Evolutionary conservation across 129 eudicot genomes (phyloP).

Genomic region (Saussurea involucrata): DNA sequence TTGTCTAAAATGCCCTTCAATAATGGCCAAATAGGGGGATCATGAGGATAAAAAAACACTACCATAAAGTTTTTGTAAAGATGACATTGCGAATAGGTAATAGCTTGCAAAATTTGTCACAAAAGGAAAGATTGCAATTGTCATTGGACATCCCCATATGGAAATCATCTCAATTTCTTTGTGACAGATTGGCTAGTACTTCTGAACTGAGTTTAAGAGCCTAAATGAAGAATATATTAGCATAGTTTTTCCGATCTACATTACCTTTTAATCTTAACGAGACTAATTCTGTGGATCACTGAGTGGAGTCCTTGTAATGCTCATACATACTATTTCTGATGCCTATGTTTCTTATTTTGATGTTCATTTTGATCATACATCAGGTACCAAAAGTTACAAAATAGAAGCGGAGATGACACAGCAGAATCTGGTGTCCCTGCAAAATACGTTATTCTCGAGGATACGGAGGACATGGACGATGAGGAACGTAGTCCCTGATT

Average conservation of each 20-base stretch:
- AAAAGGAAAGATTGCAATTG: neutral
- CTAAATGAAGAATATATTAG: neutral
- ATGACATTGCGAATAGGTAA: too few relatives aligned
- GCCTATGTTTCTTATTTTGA: neutral
- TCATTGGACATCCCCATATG: neutral
- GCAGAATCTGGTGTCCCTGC: slow-evolving; percentile 32
- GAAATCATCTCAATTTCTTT: neutral
- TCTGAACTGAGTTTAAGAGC: neutral
- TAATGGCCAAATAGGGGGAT: too few relatives aligned
- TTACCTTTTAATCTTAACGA: neutral
- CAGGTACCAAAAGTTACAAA: slow-evolving; percentile 77
- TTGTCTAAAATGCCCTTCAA: too few relatives aligned
- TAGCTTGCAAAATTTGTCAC: too few relatives aligned
- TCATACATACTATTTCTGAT: neutral
- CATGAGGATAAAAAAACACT: too few relatives aligned
- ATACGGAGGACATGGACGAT: slow-evolving; percentile 58
- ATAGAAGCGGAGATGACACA: slow-evolving; percentile 34
- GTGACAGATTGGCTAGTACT: neutral
- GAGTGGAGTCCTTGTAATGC: neutral
- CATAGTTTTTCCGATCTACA: neutral
- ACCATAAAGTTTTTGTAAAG: too few relatives aligned
- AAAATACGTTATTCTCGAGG: slow-evolving; percentile 83
- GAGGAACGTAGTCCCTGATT: slow-evolving; percentile 25
- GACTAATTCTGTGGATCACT: neutral
- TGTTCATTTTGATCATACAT: neutral